Percentiles rank a stretch among this genome's conserved stretches.
phyloP scores from a whole-genome alignment of 331 rosid genomes.

The Quercus phellos region DNA sequence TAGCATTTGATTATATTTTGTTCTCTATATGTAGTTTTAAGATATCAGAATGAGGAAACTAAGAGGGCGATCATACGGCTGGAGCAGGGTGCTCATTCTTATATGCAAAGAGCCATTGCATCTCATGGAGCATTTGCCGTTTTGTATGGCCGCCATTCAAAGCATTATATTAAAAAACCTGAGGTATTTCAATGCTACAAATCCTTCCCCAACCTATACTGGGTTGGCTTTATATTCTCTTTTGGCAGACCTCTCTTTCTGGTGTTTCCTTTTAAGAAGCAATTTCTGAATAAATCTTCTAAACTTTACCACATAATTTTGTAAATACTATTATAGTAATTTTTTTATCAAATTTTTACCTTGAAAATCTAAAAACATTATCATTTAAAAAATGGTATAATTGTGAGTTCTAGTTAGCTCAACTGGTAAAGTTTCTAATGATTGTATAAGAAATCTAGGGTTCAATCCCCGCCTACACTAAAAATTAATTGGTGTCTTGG shows the following conservation, averaged over 20 bases:
- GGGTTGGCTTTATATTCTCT: not conserved
- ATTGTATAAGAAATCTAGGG: too few relatives aligned
- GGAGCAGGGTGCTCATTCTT: conserved; percentile 78
- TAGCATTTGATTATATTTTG: conserved; percentile 8
- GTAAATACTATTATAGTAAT: not conserved
- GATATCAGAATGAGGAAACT: conserved; percentile 59
- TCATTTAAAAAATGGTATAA: not conserved
- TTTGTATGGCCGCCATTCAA: conserved; percentile 61
- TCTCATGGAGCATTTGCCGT: conserved; percentile 84
- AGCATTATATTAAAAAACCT: conserved; percentile 78
- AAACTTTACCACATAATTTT: not conserved
- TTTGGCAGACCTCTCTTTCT: not conserved
- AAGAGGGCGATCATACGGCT: conserved; percentile 70
- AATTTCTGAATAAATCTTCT: not conserved
- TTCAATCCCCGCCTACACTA: too few relatives aligned
- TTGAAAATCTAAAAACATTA: not conserved
- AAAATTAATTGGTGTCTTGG: too few relatives aligned
- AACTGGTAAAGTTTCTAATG: too few relatives aligned
- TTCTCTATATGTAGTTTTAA: conserved; percentile 49
- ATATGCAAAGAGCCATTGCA: conserved; percentile 71
- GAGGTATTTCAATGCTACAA: conserved; percentile 52
- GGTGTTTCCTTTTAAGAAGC: not conserved
- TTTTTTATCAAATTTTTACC: not conserved
- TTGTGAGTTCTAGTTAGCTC: not conserved
- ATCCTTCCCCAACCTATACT: conserved; percentile 1